Percentiles rank a stretch among this genome's conserved stretches.
These are phyloP conservation scores for Apophysomyces variabilis DNA, from an alignment of 371 early-diverging fungal species.

Conservation along the genomic window DNA sequence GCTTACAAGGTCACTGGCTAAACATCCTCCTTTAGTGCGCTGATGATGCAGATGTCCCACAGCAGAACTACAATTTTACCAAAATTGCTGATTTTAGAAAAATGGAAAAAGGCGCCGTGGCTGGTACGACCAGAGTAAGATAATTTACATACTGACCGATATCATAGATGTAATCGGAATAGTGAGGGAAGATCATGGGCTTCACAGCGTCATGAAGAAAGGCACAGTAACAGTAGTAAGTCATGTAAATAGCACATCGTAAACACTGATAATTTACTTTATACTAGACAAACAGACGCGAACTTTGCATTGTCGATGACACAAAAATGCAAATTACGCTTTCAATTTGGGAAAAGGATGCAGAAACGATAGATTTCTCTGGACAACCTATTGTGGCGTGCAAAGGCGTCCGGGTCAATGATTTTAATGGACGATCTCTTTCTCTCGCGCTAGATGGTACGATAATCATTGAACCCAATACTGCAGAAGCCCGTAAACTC, in stretches of 20 bases:
- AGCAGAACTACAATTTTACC: slow-evolving; percentile 61
- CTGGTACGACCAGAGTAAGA: slow-evolving; percentile 42
- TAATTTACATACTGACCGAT: neutral
- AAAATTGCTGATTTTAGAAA: slow-evolving; percentile 55
- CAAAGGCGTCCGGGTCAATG: slow-evolving; percentile 77
- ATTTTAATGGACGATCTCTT: slow-evolving; percentile 78
- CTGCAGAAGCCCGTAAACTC: slow-evolving; percentile 75
- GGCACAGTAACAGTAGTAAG: slow-evolving; percentile 50
- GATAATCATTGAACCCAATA: slow-evolving; percentile 75
- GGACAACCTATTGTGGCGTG: slow-evolving; percentile 70
- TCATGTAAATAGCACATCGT: neutral
- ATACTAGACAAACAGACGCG: slow-evolving; percentile 37
- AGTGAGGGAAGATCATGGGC: slow-evolving; percentile 61
- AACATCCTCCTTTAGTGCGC: slow-evolving; percentile 38
- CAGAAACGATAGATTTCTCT: slow-evolving; percentile 57
- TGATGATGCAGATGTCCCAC: slow-evolving; percentile 58
- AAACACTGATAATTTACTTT: slow-evolving; percentile 15
- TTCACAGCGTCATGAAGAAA: slow-evolving; percentile 58
- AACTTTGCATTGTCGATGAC: slow-evolving; percentile 77
- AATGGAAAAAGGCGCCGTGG: slow-evolving; percentile 59
- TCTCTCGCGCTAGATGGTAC: slow-evolving; percentile 55
- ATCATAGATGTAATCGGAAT: slow-evolving; percentile 74
- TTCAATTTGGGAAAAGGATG: slow-evolving; percentile 87
- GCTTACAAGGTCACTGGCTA: neutral
- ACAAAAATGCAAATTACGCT: slow-evolving; percentile 62